Conservation (phyloP, 495 filamentous ascomycete species). For the Aspergillus biplanus region DNA sequence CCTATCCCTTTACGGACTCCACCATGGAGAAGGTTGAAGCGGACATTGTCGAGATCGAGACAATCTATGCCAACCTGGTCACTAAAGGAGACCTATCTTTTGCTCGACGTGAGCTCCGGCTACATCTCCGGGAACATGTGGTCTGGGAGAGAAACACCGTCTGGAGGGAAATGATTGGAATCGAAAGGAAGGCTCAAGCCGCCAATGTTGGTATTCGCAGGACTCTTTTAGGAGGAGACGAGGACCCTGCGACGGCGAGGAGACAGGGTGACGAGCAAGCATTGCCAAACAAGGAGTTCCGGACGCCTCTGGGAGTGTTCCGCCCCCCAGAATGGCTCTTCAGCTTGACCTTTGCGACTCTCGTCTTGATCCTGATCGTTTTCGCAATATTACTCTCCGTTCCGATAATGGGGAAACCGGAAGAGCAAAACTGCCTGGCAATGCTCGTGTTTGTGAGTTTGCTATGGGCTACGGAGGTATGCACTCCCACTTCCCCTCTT, state of each 20-base stretch:
- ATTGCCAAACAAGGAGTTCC: constrained; percentile 64
- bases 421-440: constrained; percentile 95
- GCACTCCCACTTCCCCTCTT: constrained; percentile 21
- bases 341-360: constrained; percentile 74
- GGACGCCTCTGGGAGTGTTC: constrained; percentile 80
- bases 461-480: constrained; percentile 94
- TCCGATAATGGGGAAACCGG: constrained; percentile 78
- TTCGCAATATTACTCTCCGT: constrained; percentile 73
- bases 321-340: constrained; percentile 80
- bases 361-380: constrained; percentile 69
- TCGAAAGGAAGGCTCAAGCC: constrained; percentile 94
- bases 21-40: constrained; percentile 72
- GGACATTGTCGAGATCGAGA: constrained; percentile 72
- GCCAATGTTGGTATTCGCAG: constrained; percentile 82
- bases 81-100: constrained; percentile 74
- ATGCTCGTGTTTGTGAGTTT: constrained; percentile 93
- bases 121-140: constrained; percentile 94
- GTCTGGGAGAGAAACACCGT: constrained; percentile 99
- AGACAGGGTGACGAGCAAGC: constrained; percentile 84
- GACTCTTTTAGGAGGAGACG: constrained; percentile 76
- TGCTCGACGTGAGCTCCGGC: constrained; percentile 81
- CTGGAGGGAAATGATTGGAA: constrained; percentile 98
- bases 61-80: constrained; percentile 77
- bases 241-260: constrained; percentile 68
- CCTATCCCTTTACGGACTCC: constrained; percentile 73